These are phyloP conservation scores for Phytophthora chlamydospora DNA, from an alignment of 352 stramenopile species.

Conservation along the genomic window DNA sequence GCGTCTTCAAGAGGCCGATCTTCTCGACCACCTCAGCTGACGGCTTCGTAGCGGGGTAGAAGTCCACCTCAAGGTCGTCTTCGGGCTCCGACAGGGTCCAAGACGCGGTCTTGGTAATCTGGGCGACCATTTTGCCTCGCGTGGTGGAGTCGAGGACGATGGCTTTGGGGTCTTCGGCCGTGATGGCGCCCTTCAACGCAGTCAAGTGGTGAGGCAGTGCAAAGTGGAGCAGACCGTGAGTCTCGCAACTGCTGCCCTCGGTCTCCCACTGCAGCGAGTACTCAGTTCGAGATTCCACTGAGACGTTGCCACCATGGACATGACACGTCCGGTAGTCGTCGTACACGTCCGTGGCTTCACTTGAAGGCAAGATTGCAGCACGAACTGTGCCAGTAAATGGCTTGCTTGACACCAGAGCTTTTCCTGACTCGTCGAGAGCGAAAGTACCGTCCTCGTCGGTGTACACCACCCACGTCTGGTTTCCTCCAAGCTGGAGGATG, in stretches of 20 bases:
- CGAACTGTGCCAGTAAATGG: conserved; percentile 53
- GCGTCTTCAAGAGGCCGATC: conserved; percentile 40
- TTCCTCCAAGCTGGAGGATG: conserved; percentile 53
- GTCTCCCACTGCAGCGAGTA: conserved; percentile 71
- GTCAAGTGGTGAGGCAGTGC: conserved; percentile 66
- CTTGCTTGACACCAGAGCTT: conserved; percentile 40
- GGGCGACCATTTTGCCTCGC: conserved; percentile 53
- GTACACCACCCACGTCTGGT: conserved; percentile 77
- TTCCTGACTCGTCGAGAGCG: conserved; percentile 34
- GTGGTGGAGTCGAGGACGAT: conserved; percentile 59
- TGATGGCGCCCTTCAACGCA: conserved; percentile 29
- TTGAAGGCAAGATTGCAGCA: conserved; percentile 49
- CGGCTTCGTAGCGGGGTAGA: conserved; percentile 48
- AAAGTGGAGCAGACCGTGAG: conserved; percentile 62
- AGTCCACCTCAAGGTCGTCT: conserved; percentile 49
- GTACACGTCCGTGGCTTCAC: conserved; percentile 35
- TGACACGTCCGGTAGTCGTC: conserved; percentile 60
- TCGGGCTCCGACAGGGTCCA: conserved; percentile 59
- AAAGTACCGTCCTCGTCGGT: conserved; percentile 38
- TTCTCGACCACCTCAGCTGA: conserved; percentile 30
- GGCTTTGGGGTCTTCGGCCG: conserved; percentile 17
- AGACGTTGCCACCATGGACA: conserved; percentile 52
- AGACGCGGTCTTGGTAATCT: conserved; percentile 33
- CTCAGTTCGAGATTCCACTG: conserved; percentile 46
- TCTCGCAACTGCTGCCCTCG: conserved; percentile 47